Evolutionary conservation across 2,329 filamentous ascomycete species (phyloP).

Genomic region (Periconia digitata): DNA sequence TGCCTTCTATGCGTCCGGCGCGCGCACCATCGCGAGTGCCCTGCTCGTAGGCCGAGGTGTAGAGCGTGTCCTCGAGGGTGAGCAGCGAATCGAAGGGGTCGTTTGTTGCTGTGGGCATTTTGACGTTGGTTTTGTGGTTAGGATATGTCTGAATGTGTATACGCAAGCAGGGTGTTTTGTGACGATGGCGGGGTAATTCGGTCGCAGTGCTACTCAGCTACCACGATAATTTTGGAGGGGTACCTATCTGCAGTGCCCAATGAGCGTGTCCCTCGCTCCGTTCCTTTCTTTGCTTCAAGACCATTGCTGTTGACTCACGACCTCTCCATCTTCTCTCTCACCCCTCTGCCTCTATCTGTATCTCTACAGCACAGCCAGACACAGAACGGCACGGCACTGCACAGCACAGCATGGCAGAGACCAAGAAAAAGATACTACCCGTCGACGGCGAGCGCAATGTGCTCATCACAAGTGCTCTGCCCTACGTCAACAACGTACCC

Average conservation of each 20-base stretch:
- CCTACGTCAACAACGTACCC: constrained; percentile 75
- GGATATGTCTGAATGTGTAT: not conserved
- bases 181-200: constrained; percentile 16
- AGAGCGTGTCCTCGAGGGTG: constrained; percentile 69
- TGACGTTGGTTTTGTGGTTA: constrained; percentile 4
- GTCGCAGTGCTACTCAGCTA: too few species aligned
- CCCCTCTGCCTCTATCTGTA: too few species aligned
- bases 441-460: constrained; percentile 73
- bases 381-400: not conserved
- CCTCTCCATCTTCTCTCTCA: too few species aligned
- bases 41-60: constrained; percentile 76
- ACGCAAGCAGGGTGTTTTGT: not conserved
- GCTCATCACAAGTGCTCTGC: constrained; percentile 87
- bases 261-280: too few species aligned
- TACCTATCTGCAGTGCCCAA: constrained; percentile 6
- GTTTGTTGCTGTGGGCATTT: not conserved
- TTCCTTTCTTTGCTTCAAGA: too few species aligned
- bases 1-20: constrained; percentile 83
- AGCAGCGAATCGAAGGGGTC: constrained; percentile 61
- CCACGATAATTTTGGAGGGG: constrained; percentile 31
- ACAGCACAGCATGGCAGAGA: constrained; percentile 20
- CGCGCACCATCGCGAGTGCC: constrained; percentile 74
- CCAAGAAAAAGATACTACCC: constrained; percentile 50
- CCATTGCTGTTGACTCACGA: not conserved
- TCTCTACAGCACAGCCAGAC: not conserved